Percentiles rank a stretch among this genome's conserved stretches.
These are phyloP conservation scores for Mycena polygramma DNA, from an alignment of 768 basidiomycete genomes.

Conservation along the genomic window DNA sequence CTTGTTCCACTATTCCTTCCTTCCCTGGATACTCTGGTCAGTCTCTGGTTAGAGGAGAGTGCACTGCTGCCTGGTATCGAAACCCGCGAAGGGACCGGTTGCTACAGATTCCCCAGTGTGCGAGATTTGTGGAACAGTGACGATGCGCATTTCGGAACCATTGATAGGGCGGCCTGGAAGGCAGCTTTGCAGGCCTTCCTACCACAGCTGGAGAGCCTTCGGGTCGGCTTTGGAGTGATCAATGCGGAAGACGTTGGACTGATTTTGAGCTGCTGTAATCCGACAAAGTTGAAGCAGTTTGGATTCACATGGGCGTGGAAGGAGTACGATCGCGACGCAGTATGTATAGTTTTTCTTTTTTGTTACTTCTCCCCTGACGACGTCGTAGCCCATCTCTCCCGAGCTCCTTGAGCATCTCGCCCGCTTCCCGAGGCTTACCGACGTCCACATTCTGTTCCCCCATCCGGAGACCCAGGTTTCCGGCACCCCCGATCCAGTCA, in stretches of 20 bases:
- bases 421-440: constrained; percentile 36
- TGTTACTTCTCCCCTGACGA: not conserved
- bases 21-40: constrained; percentile 29
- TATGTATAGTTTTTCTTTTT: not conserved
- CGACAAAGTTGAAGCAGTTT: constrained; percentile 21
- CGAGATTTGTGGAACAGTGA: constrained; percentile 26
- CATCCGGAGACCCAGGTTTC: constrained; percentile 33
- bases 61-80: constrained; percentile 17
- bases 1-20: constrained; percentile 36
- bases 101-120: not conserved
- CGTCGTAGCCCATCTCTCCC: constrained; percentile 29
- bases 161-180: constrained; percentile 28
- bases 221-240: constrained; percentile 22
- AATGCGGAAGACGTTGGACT: not conserved
- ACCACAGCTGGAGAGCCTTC: constrained; percentile 33
- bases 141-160: constrained; percentile 14
- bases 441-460: constrained; percentile 42
- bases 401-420: constrained; percentile 33
- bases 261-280: constrained; percentile 22
- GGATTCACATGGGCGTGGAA: constrained; percentile 22
- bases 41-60: constrained; percentile 41
- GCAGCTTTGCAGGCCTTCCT: constrained; percentile 19
- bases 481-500: constrained; percentile 5
- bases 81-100: not conserved
- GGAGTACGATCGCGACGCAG: constrained; percentile 12